A percentile compares a stretch with the other conserved stretches of the same genome.
Evolutionary conservation across 306 rosid species (phyloP).

Genomic region (Lathyrus sativus): DNA sequence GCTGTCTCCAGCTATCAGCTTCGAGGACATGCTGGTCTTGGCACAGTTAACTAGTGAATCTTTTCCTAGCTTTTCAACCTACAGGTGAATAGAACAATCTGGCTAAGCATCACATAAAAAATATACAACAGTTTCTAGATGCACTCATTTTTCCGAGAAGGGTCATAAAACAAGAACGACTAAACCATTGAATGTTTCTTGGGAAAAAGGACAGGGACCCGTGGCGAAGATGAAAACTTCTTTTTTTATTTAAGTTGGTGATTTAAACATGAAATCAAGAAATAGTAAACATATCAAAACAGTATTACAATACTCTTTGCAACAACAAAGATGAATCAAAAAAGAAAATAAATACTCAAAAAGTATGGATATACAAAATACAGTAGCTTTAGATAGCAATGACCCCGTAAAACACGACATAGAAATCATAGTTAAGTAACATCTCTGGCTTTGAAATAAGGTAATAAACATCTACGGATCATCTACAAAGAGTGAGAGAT

Average conservation of each 20-base stretch:
- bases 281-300: neutral
- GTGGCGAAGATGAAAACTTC: neutral
- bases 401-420: neutral
- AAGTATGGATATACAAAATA: conserved; percentile 4
- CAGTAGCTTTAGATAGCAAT: conserved; percentile 12
- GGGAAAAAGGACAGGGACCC: conserved; percentile 1
- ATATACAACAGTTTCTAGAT: conserved; percentile 9
- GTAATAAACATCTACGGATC: neutral
- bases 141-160: conserved; percentile 14
- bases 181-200: conserved; percentile 4
- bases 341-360: neutral
- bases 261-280: neutral
- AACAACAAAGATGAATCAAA: conserved; percentile 3
- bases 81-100: conserved; percentile 20
- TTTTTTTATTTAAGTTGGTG: neutral
- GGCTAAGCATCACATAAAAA: conserved; percentile 17
- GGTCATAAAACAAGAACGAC: neutral
- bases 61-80: conserved; percentile 97
- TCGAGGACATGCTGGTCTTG: conserved; percentile 98
- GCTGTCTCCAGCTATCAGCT: conserved; percentile 93
- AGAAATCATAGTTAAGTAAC: neutral
- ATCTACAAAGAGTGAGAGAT: conserved; percentile 8
- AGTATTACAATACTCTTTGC: neutral
- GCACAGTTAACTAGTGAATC: conserved; percentile 88
- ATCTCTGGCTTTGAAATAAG: neutral